Evolutionary conservation across 164 flowering plant genomes (phyloP).

Genomic region (Vitis vinifera): DNA sequence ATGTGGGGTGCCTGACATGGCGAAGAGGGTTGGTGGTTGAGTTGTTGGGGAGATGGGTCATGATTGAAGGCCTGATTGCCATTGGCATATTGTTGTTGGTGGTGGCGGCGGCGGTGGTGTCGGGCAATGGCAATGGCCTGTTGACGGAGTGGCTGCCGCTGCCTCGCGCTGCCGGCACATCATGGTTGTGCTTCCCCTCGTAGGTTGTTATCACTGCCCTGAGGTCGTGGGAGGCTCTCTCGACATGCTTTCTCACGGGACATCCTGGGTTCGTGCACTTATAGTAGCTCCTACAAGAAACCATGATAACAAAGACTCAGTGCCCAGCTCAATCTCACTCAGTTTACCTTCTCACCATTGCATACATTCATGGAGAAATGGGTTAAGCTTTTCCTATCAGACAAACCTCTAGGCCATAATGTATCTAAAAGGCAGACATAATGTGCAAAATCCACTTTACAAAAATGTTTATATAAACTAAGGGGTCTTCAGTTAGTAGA

Average conservation of each 20-base stretch:
- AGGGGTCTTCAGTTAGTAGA: background rate
- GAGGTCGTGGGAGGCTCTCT: constrained; percentile 64
- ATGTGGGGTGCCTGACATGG: constrained; percentile 14
- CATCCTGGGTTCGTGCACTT: constrained; percentile 65
- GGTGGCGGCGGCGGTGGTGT: background rate
- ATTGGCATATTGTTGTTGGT: constrained; percentile 16
- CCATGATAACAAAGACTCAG: background rate
- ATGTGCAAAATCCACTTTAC: background rate
- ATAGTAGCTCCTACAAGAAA: constrained; percentile 62
- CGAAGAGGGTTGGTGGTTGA: constrained; percentile 7
- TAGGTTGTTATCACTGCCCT: constrained; percentile 71
- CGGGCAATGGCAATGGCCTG: constrained; percentile 15
- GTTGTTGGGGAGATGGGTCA: constrained; percentile 9
- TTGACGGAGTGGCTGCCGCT: constrained; percentile 35
- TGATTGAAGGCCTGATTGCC: constrained; percentile 29
- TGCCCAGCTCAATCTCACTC: no score
- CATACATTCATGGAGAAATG: background rate
- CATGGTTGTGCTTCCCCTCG: constrained; percentile 79
- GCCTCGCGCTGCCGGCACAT: constrained; percentile 71
- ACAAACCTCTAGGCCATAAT: no score
- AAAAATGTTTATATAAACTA: no score
- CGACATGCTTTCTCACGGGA: constrained; percentile 73
- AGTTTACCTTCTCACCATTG: no score
- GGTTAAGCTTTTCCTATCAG: background rate
- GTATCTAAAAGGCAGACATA: background rate